A percentile compares a stretch with the other conserved stretches of the same genome.
These are phyloP conservation scores for Penicillium psychrofluorescens DNA, from an alignment of 495 filamentous ascomycete species.

Conservation along the genomic window DNA sequence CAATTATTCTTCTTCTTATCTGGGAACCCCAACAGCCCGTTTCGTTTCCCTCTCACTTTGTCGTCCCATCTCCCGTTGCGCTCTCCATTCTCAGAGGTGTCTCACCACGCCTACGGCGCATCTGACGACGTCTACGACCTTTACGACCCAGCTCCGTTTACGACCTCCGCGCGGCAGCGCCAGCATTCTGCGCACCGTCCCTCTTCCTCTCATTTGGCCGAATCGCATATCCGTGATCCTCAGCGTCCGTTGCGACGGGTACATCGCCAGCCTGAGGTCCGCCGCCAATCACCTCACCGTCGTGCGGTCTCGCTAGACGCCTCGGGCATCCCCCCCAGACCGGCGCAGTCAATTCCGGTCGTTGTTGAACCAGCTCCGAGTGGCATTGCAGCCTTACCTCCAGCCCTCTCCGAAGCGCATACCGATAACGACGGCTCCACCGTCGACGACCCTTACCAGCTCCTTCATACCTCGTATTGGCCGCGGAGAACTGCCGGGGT, in stretches of 20 bases:
- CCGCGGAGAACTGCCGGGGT: constrained; percentile 50
- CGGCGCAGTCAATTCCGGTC: constrained; percentile 23
- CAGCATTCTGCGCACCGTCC: constrained; percentile 41
- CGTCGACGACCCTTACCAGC: constrained; percentile 27
- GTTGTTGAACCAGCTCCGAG: constrained; percentile 14
- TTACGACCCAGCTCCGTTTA: constrained; percentile 45
- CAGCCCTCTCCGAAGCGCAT: constrained; percentile 30
- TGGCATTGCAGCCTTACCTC: constrained; percentile 22
- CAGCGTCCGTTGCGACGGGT: constrained; percentile 45
- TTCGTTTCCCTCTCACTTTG: constrained; percentile 24
- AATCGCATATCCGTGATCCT: constrained; percentile 38
- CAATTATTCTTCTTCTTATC: too few relatives aligned
- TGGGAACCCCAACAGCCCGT: background rate
- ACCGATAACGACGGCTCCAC: constrained; percentile 35
- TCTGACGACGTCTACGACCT: constrained; percentile 56
- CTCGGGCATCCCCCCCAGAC: constrained; percentile 16
- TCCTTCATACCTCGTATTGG: constrained; percentile 38
- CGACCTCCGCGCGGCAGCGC: constrained; percentile 49
- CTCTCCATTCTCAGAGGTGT: constrained; percentile 30
- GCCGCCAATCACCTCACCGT: constrained; percentile 24
- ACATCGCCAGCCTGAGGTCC: constrained; percentile 21
- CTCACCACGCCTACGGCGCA: constrained; percentile 27
- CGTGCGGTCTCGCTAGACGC: constrained; percentile 32
- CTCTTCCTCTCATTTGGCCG: constrained; percentile 22
- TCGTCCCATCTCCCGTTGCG: constrained; percentile 16